Conservation (phyloP, 2,329 filamentous ascomycete genomes). For the Fusarium piperis region DNA sequence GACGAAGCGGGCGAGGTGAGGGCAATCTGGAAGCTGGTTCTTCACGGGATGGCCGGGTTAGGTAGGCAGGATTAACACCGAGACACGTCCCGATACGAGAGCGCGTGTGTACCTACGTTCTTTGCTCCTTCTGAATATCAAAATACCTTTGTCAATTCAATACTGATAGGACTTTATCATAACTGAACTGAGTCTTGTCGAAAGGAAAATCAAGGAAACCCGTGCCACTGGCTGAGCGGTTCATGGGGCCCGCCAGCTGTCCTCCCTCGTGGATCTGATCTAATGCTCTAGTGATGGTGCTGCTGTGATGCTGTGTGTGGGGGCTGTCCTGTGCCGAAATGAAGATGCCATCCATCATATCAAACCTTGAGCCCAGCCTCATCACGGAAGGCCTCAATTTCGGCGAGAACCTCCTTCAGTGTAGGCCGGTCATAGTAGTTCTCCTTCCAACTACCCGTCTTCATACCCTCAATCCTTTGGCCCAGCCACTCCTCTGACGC, state of each 20-base stretch:
- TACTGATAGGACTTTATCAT: not conserved
- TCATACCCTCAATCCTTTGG: constrained; percentile 51
- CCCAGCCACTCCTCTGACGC: constrained; percentile 59
- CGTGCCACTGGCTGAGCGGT: not conserved
- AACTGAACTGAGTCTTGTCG: not conserved
- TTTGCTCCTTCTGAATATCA: constrained; percentile 3
- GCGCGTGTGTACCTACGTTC: not conserved
- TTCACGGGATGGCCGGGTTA: not conserved
- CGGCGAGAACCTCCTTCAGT: constrained; percentile 54
- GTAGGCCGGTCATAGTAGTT: constrained; percentile 62
- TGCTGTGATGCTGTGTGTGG: constrained; percentile 4
- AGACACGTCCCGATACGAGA: not conserved
- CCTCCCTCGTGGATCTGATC: not conserved
- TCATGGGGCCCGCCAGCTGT: not conserved
- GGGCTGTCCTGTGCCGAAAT: not conserved
- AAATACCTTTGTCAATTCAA: constrained; percentile 7
- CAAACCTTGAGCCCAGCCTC: constrained; percentile 28
- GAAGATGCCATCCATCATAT: not conserved
- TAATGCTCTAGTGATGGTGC: not conserved
- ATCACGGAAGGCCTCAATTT: constrained; percentile 43
- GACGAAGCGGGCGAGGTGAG: constrained; percentile 50
- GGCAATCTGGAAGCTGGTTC: not conserved
- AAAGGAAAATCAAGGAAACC: not conserved
- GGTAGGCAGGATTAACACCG: not conserved
- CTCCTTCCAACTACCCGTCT: constrained; percentile 57